Evolutionary conservation across 495 filamentous ascomycete species (phyloP), one percentile per base, ranked within the genome.

Genomic region (Trichocladium uniseriatum): DNA sequence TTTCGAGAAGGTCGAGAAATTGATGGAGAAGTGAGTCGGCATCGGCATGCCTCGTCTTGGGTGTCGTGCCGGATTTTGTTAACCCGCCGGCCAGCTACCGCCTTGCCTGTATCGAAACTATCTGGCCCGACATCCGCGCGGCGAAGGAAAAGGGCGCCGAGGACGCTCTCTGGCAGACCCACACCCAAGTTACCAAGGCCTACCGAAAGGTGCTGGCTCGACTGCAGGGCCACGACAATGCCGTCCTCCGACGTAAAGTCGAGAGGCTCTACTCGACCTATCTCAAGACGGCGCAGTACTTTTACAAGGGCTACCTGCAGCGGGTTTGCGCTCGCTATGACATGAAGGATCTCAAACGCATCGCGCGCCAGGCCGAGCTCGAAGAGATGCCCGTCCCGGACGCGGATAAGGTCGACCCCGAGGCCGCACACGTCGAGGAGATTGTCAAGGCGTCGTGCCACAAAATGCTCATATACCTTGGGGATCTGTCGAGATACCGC

Each of bases 401-500:
- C 14, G 56, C 69, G 29, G 60, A 62, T n/a, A 61, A 71, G 39
- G 54, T 72, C 34, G 57, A 69, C 29, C 62, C 70, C 3, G 56
- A 57, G 6, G 66, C 77, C 6, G 62, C 73, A 15, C 60, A 76
- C 5, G 56, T 83, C 34, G 74, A 77, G 34, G 57, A 71, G 13
- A 65, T 74, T 31, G 76, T 90, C 45, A 75, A 87, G 6, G 63
- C 69, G 45, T 90, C 87, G 13, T 95, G 89, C 66, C 83, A 95
- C 68, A 79, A 80, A 43, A 85, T 86, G 8, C 75, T 97, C 24
- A 82, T 95, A 38, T 84, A 80, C 46, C 79, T 98, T 9, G 92
- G 92, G 38, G 92, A 98, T 61, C 76, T 98, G 24, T 89, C 87
- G 29, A 81, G 92, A 53, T 98, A 96, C 62, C 83, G 94, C 38